A percentile compares a stretch with the other conserved stretches of the same genome.
phyloP scores from a whole-genome alignment of 1,284 basidiomycete genomes.

The Puccinia horiana region DNA sequence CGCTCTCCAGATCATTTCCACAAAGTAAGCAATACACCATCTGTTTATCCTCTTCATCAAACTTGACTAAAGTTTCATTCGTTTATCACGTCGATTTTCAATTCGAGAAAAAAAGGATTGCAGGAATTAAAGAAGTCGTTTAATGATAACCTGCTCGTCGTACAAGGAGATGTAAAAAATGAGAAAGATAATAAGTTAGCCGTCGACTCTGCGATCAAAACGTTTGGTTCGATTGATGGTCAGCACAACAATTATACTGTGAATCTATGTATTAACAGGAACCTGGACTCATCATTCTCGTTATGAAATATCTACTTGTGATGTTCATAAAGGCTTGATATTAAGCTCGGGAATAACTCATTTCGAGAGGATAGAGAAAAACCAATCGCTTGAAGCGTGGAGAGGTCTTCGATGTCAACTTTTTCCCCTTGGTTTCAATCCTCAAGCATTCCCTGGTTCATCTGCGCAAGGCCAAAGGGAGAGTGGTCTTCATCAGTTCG shows the following conservation, averaged over 20 bases:
- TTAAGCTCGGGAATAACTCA: slow-evolving; percentile 35
- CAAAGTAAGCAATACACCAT: not conserved
- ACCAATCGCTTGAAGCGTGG: slow-evolving; percentile 5
- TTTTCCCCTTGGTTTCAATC: slow-evolving; percentile 36
- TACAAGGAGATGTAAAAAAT: slow-evolving; percentile 40
- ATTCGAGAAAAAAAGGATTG: slow-evolving; percentile 28
- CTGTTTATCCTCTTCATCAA: no score
- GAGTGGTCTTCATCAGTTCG: slow-evolving; percentile 44
- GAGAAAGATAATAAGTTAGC: slow-evolving; percentile 27
- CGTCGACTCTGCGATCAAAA: slow-evolving; percentile 42
- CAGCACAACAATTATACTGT: no score
- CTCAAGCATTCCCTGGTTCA: slow-evolving; percentile 29
- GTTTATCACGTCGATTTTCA: no score
- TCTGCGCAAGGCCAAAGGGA: slow-evolving; percentile 24
- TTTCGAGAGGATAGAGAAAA: slow-evolving; percentile 24
- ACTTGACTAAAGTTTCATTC: no score
- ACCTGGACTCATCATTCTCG: no score
- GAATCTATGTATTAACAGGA: no score
- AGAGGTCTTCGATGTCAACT: slow-evolving; percentile 42
- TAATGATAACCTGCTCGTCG: slow-evolving; percentile 30
- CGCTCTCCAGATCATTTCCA: slow-evolving; percentile 39
- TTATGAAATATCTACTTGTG: no score
- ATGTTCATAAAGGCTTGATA: slow-evolving; percentile 17
- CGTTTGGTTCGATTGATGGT: slow-evolving; percentile 40
- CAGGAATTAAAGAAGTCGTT: slow-evolving; percentile 7